A percentile compares a stretch with the other conserved stretches of the same genome.
These are phyloP conservation scores for Oropetium thomaeum DNA, from an alignment of 176 grass and related monocot genomes.

Conservation along the genomic window DNA sequence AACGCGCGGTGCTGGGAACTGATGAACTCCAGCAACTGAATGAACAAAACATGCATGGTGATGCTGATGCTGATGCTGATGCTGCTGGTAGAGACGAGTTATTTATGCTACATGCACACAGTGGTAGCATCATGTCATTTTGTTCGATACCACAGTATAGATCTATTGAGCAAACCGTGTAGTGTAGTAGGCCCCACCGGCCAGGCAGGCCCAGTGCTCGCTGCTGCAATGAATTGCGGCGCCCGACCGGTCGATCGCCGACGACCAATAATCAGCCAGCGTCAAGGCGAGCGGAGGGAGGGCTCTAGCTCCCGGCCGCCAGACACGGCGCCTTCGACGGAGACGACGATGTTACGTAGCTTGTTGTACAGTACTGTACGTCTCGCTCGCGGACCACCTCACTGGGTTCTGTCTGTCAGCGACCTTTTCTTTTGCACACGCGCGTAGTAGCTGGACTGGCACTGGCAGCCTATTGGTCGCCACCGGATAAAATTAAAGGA, in stretches of 20 bases:
- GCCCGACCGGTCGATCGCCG: neutral
- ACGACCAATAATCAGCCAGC: neutral
- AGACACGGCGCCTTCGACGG: conserved; percentile 23
- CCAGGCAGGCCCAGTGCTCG: no score
- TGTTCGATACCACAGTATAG: no score
- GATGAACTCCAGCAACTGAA: no score
- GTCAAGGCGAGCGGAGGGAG: neutral
- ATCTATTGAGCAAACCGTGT: neutral
- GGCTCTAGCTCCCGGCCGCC: conserved; percentile 18
- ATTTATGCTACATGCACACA: no score
- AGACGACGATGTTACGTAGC: no score
- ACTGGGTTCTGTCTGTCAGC: neutral
- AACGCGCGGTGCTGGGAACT: no score
- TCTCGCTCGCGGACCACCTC: neutral
- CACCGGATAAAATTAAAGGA: conserved; percentile 28
- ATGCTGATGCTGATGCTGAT: neutral
- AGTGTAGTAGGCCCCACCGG: neutral
- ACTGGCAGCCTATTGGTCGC: no score
- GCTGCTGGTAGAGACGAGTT: neutral
- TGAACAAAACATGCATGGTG: no score
- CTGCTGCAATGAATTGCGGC: neutral
- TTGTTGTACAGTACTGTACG: no score
- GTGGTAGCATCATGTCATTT: neutral
- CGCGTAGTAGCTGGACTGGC: neutral
- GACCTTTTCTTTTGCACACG: neutral